Base-by-base conservation (phyloP, 169 alveolate species). In the Plasmodium cynomolgi region DNA sequence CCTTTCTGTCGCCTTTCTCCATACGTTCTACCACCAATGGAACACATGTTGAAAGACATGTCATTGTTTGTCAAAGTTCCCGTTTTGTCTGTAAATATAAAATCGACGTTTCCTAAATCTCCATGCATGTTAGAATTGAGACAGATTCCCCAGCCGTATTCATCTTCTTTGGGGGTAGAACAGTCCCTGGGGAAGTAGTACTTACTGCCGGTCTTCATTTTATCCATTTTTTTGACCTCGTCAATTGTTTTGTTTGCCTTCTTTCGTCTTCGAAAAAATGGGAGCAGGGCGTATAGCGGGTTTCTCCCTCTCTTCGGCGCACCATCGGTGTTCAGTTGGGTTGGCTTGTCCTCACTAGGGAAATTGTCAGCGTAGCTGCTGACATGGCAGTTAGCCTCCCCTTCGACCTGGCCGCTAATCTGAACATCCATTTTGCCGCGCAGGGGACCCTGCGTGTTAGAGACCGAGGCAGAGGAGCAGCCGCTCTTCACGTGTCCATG, bases 11-110 rank as follows among this genome's bases (percentile, higher is more conserved):
- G 34, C 54, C 41, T 71, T 29, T 29, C 58, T n/a, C 95, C 95
- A 54, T 91, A 91, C 34, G 92, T 73, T 17, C 72, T 17, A 33
- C 92, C 95, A 79, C 82, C 95, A 68, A 91, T 82, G 77, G 95
- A 91, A 29, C 95, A 91, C 92, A 91, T 91, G 58, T 97, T 98
- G 93, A 98, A 98, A 94, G 98, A 98, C 99, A 99, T 99, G 41
- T 97, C 96, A 93, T 99, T 99, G 93, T 98, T 97, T 17, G 99
- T 99, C 85, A 99, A 96, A 3, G 99, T 99, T 0, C 99, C 99
- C 23, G 99, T 99, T 95, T 99, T 99, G 95, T 99, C 99, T 6
- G 99, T 97, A 92, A 99, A 99, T 34, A 99, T 96, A 93, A 98
- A 98, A 34, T 98, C 98, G 26, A 99, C 98, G 90, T 98, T 98